Evolutionary conservation across 805 yeast species (phyloP).

Genomic region (Yamadazyma akitaensis): DNA sequence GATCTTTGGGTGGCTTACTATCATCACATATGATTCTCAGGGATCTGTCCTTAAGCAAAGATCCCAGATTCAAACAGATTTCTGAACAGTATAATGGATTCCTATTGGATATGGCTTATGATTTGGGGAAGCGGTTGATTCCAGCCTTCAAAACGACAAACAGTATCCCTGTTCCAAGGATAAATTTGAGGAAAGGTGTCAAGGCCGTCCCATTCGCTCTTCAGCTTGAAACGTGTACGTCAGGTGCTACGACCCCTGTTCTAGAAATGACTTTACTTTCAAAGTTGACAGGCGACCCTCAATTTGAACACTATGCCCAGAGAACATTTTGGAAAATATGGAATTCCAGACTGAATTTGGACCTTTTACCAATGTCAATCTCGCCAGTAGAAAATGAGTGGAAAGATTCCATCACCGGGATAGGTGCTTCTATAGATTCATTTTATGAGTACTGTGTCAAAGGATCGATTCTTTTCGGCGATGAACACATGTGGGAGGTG

Average conservation of each 20-base stretch:
- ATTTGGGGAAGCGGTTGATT: constrained; percentile 67
- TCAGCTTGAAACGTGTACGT: constrained; percentile 71
- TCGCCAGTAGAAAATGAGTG: constrained; percentile 56
- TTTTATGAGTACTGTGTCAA: constrained; percentile 87
- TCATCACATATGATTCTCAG: constrained; percentile 62
- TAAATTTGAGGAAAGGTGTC: constrained; percentile 60
- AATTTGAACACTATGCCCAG: constrained; percentile 61
- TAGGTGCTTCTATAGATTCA: constrained; percentile 91
- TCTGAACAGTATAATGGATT: constrained; percentile 60
- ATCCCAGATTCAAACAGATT: constrained; percentile 32
- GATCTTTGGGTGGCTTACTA: constrained; percentile 78
- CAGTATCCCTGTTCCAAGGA: constrained; percentile 76
- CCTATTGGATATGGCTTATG: constrained; percentile 66
- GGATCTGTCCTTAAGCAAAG: constrained; percentile 18
- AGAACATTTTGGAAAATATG: constrained; percentile 68
- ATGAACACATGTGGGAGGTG: constrained; percentile 61
- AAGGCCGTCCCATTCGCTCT: constrained; percentile 39
- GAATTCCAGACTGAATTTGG: constrained; percentile 57
- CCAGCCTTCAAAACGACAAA: constrained; percentile 65
- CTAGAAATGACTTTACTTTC: constrained; percentile 79
- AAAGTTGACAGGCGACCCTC: constrained; percentile 66
- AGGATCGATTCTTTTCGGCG: constrained; percentile 62
- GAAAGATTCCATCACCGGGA: constrained; percentile 63
- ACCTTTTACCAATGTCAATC: constrained; percentile 75
- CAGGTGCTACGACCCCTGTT: constrained; percentile 84